Evolutionary conservation across 805 yeast species (phyloP).

Genomic region (Cyberlindnera veronae): DNA sequence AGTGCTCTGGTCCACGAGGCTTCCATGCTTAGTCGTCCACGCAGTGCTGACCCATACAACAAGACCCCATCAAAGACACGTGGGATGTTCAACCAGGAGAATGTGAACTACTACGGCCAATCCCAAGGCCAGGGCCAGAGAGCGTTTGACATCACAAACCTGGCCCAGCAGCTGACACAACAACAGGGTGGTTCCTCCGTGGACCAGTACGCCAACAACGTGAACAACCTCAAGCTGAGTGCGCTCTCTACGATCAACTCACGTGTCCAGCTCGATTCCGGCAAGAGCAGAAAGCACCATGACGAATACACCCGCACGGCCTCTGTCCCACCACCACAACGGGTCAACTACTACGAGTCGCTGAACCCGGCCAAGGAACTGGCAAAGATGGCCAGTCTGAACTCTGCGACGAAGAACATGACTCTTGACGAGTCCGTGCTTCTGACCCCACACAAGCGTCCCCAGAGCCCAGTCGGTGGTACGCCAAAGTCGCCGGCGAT

Average conservation of each 20-base stretch:
- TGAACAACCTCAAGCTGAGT: slow-evolving; percentile 54
- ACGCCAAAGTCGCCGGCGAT: slow-evolving; percentile 40
- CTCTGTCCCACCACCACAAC: slow-evolving; percentile 26
- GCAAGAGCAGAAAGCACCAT: slow-evolving; percentile 26
- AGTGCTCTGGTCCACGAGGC: slow-evolving; percentile 23
- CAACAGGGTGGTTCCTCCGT: slow-evolving; percentile 17
- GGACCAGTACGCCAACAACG: too few relatives aligned
- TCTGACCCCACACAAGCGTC: slow-evolving; percentile 13
- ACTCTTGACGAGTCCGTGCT: slow-evolving; percentile 10
- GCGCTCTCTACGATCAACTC: slow-evolving; percentile 64
- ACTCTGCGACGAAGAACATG: slow-evolving; percentile 20
- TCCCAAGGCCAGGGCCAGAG: slow-evolving; percentile 11
- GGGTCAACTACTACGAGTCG: slow-evolving; percentile 24
- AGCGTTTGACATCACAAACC: slow-evolving; percentile 25
- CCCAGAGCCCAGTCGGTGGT: slow-evolving; percentile 7
- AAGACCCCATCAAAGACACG: slow-evolving; percentile 6
- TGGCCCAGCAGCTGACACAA: slow-evolving; percentile 28
- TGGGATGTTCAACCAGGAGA: slow-evolving; percentile 11
- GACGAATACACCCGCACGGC: slow-evolving; percentile 16
- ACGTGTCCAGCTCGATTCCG: slow-evolving; percentile 41
- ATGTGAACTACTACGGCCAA: slow-evolving; percentile 18
- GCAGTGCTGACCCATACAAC: slow-evolving; percentile 39
- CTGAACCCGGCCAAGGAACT: slow-evolving; percentile 11
- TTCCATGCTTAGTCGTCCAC: slow-evolving; percentile 32
- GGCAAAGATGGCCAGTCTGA: slow-evolving; percentile 21